Conservation (phyloP, 352 stramenopile species). For the Phytopythium mirpurense region DNA sequence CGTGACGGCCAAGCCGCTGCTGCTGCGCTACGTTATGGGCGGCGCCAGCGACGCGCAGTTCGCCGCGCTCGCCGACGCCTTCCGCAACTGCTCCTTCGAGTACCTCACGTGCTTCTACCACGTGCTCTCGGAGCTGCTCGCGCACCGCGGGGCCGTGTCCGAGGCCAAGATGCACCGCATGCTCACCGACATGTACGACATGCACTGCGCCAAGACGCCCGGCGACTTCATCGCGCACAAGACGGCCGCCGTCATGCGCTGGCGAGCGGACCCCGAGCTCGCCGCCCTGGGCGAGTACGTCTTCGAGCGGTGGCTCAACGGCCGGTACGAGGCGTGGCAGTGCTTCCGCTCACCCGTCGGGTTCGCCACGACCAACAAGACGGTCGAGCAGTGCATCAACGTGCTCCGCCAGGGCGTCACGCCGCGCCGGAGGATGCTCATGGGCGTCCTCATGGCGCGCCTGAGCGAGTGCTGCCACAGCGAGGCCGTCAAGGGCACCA, state of each 20-base stretch:
- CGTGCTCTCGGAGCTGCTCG: neutral
- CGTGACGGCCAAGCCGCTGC: neutral
- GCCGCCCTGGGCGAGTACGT: neutral
- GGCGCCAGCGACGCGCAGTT: neutral
- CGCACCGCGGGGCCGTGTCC: neutral
- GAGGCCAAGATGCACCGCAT: neutral
- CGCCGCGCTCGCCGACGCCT: neutral
- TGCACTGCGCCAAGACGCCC: neutral
- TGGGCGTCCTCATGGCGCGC: neutral
- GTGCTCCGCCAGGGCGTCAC: neutral
- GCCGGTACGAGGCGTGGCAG: neutral
- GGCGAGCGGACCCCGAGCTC: neutral
- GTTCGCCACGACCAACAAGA: neutral
- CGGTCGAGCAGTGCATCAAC: neutral
- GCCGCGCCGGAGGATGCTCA: neutral
- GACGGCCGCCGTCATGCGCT: neutral
- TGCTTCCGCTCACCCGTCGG: constrained; percentile 1
- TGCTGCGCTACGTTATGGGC: neutral
- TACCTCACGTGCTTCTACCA: neutral
- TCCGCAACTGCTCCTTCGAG: neutral
- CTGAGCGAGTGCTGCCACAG: neutral
- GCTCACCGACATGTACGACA: neutral
- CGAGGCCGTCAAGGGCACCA: neutral
- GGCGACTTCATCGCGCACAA: neutral
- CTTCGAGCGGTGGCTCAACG: neutral